Evolutionary conservation across 139 green algal genomes (phyloP).

Genomic region (Choricystis sp.): DNA sequence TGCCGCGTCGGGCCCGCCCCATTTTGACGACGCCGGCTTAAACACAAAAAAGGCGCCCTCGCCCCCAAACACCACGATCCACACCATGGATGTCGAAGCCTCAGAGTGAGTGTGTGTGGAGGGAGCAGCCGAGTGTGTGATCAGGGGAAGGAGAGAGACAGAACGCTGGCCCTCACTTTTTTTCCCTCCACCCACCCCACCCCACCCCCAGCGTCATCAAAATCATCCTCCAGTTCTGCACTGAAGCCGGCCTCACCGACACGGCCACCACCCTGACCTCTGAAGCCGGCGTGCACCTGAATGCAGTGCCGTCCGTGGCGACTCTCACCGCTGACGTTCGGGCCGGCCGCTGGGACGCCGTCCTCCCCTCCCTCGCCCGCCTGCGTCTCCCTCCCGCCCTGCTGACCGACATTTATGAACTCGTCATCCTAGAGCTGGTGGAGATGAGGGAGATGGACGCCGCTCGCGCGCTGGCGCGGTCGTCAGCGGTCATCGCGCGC

Average conservation of each 20-base stretch:
- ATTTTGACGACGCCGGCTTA: too few relatives aligned
- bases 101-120: conserved; percentile 47
- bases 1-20: too few relatives aligned
- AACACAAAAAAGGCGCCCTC: too few relatives aligned
- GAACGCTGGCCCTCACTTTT: not conserved
- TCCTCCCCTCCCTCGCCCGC: conserved; percentile 65
- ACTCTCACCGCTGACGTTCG: conserved; percentile 78
- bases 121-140: not conserved
- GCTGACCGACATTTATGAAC: conserved; percentile 88
- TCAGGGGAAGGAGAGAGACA: not conserved
- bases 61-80: too few relatives aligned
- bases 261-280: conserved; percentile 77
- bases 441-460: conserved; percentile 86
- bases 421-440: conserved; percentile 91
- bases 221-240: conserved; percentile 94
- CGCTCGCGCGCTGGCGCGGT: conserved; percentile 71
- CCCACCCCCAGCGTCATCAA: conserved; percentile 76
- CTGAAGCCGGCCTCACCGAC: conserved; percentile 76
- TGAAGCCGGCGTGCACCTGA: conserved; percentile 86
- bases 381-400: conserved; percentile 74
- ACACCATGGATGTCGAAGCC: conserved; percentile 74
- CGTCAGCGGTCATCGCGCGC: conserved; percentile 61
- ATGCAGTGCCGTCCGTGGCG: conserved; percentile 85
- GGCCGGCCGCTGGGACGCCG: conserved; percentile 71
- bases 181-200: not conserved